Evolutionary conservation across 345 rosid genomes (phyloP), one percentile per base, ranked within the genome.

Genomic region (Crucihimalaya himalaica): DNA sequence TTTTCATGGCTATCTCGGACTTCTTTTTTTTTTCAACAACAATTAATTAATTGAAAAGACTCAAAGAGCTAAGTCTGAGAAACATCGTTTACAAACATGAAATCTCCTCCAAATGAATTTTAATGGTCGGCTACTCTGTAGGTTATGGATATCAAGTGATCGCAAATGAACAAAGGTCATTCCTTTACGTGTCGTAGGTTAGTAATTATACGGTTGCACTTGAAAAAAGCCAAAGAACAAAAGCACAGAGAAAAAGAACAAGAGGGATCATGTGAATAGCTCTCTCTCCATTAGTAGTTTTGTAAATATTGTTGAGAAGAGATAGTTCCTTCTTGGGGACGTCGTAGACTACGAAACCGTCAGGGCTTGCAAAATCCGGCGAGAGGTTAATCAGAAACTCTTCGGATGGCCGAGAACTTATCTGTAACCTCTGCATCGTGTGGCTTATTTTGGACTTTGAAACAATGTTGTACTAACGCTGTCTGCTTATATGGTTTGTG

Each of bases 201-300:
- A 47, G 6, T 47, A 31, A 32, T 32, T 50, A 29, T 12, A 23
- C 5, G 6, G 47, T 25, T 18, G 72, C 64, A 64, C 28, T 73
- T 66, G 88, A 91, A 39, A 83, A 83, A 31, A 77, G 21, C 93
- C 96, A 87, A 12, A 86, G 93, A 76, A 75, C 73, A 8, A 89
- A 79, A 81, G 72, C 87, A 68, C 95, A 91, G 2, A 89, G 77
- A 71, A 86, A 16, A 1, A 86, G 78, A 70, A 85, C 79, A 18
- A 83, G 64, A n/a, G 97, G 97, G 65, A 91, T 87, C 21, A 89
- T 42, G 52, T 89, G 93, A 51, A 91, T 45, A 4, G 80, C 79
- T 68, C 71, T 73, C 67, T 84, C 81, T 57, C 85, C 85, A 45
- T 62, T 43, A n/a, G 32, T 54, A 63, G 59, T 18, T 59, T 76